Percentiles rank a stretch among this genome's conserved stretches.
phyloP scores from a whole-genome alignment of 805 yeast species.

The Cyberlindnera xishuangbannaensis region DNA sequence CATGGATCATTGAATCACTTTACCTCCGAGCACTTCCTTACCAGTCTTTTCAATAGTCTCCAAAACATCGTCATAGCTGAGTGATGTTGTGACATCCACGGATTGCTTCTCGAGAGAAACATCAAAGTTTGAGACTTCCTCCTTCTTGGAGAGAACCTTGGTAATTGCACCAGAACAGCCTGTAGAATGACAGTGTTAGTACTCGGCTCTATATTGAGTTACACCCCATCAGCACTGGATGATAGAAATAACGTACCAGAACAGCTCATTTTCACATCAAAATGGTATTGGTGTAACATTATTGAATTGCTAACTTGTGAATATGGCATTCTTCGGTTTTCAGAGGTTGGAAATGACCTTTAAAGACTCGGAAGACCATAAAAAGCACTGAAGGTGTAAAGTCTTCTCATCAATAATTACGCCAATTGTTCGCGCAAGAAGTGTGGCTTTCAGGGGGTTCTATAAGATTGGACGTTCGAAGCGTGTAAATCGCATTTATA shows the following conservation, averaged over 20 bases:
- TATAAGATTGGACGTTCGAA: too few relatives aligned
- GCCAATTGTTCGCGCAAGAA: too few relatives aligned
- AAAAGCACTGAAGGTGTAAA: too few relatives aligned
- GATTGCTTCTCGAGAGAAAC: constrained; percentile 76
- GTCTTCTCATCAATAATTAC: too few relatives aligned
- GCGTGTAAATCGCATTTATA: too few relatives aligned
- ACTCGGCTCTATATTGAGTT: not conserved
- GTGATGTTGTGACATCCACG: constrained; percentile 66
- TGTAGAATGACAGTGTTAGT: constrained; percentile 5
- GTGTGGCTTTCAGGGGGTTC: too few relatives aligned
- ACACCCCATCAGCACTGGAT: too few relatives aligned
- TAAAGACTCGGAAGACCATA: too few relatives aligned
- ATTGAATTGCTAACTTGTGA: constrained; percentile 1
- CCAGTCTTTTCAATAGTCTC: constrained; percentile 87
- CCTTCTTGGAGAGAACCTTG: constrained; percentile 62
- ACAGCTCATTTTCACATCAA: constrained; percentile 81
- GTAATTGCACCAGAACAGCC: constrained; percentile 87
- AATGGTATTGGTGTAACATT: constrained; percentile 57
- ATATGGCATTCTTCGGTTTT: too few relatives aligned
- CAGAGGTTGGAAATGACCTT: too few relatives aligned
- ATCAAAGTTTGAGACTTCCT: constrained; percentile 68
- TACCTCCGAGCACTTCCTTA: constrained; percentile 69
- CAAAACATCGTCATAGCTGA: constrained; percentile 73
- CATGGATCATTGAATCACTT: too few relatives aligned
- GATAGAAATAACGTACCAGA: too few relatives aligned